These are phyloP conservation scores for Lentinula aciculospora DNA, from an alignment of 768 basidiomycete genomes.

Conservation along the genomic window DNA sequence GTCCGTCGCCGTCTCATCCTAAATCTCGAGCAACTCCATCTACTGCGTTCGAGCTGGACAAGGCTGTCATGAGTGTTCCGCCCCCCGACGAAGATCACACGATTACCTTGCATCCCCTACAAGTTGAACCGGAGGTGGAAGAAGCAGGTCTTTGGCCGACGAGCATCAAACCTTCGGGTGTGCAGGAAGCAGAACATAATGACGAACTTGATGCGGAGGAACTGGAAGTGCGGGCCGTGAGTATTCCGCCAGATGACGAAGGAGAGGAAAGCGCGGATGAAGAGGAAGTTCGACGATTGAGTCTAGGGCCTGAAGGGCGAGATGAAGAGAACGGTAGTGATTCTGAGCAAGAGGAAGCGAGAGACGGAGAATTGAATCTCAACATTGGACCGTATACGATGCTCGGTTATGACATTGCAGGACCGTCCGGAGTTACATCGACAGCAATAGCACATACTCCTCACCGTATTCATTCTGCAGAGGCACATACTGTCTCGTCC, in stretches of 20 bases:
- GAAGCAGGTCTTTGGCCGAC: neutral
- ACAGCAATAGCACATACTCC: slow-evolving; percentile 2
- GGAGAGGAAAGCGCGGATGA: slow-evolving; percentile 15
- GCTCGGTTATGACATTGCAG: neutral
- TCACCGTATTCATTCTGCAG: neutral
- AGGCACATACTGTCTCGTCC: neutral
- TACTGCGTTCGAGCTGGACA: neutral
- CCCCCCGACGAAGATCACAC: neutral
- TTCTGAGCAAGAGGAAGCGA: neutral
- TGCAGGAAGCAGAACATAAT: slow-evolving; percentile 8
- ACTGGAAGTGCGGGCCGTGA: slow-evolving; percentile 1
- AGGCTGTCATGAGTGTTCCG: neutral
- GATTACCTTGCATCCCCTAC: neutral
- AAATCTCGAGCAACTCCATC: neutral
- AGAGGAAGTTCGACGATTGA: slow-evolving; percentile 9
- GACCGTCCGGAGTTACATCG: neutral
- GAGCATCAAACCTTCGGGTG: neutral
- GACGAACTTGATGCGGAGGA: slow-evolving; percentile 11
- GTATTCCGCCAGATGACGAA: neutral
- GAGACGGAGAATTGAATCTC: slow-evolving; percentile 7
- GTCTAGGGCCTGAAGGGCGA: neutral
- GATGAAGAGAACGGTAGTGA: slow-evolving; percentile 18
- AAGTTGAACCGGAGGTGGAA: neutral
- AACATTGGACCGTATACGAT: neutral
- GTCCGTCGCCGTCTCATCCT: neutral